Base-by-base conservation (phyloP, 108 stramenopile species). In the Skeletonema tropicum region DNA sequence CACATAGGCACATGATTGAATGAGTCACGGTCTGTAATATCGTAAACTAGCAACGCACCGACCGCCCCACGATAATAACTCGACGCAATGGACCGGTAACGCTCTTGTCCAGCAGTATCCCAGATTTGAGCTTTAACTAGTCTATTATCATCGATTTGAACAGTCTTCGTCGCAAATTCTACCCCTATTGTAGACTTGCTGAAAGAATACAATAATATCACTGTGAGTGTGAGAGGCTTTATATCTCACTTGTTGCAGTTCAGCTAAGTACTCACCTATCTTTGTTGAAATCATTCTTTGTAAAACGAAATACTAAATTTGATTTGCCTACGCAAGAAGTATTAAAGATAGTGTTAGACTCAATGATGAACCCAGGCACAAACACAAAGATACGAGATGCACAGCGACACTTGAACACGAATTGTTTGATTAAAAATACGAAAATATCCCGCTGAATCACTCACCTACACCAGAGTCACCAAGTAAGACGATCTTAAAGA, bases 101-200 rank as follows among this genome's bases (percentile, higher is more conserved):
- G 88, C 75, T 97, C 96, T 77, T 97, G 96, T 2, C 96, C 96
- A 32, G 96, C 96, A 15, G 96, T 97, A 68, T 97, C 96, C 96
- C 96, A 97, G 55, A 97, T 93, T 77, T 97, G 96, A 6, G 96
- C 96, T 80, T 97, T 97, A 68, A 97, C 96, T 21, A 83, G 45
- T 67, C 83, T 85, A 63, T 83, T 85, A 38, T 85, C 82, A 64
- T 85, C 84, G 48, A 89, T 87, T 75, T 86, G 85, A 10, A 89
- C 81, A 42, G 84, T 86, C 71, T 87, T 89, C 29, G 89, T 86
- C 14, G 86, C 86, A 31, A 89, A 89, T 48, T 89, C 89, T 33
- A 89, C 86, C 14, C 89, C 89, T 48, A 89, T 87, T n/a, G 89
- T 89, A 13, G 77, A 79, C 76, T 86, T 87, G 70, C 86, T 83